Percentiles rank a stretch among this genome's conserved stretches.
phyloP scores from a whole-genome alignment of 202 grass and related monocot genomes.

The Digitaria exilis region DNA sequence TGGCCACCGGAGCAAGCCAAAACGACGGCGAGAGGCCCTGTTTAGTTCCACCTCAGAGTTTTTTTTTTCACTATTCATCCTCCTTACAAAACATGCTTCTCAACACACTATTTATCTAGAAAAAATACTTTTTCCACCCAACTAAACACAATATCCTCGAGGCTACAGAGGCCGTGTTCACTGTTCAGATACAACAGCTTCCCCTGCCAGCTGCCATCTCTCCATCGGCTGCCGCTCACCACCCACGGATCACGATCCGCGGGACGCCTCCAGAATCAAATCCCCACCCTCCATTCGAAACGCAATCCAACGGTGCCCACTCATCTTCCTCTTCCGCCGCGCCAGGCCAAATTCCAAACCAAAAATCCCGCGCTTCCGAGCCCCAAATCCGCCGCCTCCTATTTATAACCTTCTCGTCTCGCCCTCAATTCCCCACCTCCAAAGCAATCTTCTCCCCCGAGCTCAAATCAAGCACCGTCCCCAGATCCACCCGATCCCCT shows the following conservation, averaged over 20 bases:
- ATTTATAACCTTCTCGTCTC: not conserved
- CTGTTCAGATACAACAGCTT: too few relatives aligned
- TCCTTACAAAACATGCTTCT: too few relatives aligned
- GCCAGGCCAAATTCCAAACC: not conserved
- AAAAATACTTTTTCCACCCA: too few relatives aligned
- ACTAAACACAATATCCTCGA: too few relatives aligned
- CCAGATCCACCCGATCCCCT: too few relatives aligned
- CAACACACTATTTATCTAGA: too few relatives aligned
- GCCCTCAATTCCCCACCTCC: not conserved
- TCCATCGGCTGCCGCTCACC: not conserved
- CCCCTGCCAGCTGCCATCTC: not conserved
- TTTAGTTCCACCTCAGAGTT: too few relatives aligned
- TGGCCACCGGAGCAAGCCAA: too few relatives aligned
- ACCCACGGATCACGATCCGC: constrained; percentile 35
- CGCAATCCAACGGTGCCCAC: not conserved
- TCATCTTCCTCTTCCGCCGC: not conserved
- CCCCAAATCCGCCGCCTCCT: not conserved
- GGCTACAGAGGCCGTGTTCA: too few relatives aligned
- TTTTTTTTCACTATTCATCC: too few relatives aligned
- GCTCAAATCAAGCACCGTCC: not conserved
- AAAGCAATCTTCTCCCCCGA: not conserved
- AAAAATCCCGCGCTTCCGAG: not conserved
- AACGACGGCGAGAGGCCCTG: too few relatives aligned
- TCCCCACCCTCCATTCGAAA: not conserved
- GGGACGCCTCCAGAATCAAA: not conserved